These are phyloP conservation scores for Sporothrix sp. DNA, from an alignment of 2,329 filamentous ascomycete genomes.

Conservation along the genomic window DNA sequence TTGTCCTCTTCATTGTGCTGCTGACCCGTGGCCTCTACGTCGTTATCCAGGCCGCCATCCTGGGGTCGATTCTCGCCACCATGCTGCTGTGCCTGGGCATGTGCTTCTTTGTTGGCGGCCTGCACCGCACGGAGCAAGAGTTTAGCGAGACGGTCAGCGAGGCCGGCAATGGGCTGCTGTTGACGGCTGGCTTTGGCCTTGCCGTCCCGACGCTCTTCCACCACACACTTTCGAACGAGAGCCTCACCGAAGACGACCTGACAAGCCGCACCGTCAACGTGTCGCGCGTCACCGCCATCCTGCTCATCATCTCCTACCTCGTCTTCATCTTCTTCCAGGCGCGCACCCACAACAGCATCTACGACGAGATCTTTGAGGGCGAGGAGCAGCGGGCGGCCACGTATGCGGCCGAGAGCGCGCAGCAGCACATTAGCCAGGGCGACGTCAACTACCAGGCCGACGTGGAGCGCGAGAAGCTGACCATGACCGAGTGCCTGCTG, in stretches of 20 bases:
- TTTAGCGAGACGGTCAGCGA: conserved; percentile 72
- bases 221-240: conserved; percentile 33
- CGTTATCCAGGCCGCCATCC: conserved; percentile 75
- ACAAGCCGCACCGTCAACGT: conserved; percentile 48
- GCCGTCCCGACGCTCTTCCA: conserved; percentile 49
- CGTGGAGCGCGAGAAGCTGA: conserved; percentile 56
- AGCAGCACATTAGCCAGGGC: conserved; percentile 1
- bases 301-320: conserved; percentile 59
- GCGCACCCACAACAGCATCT: conserved; percentile 67
- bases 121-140: conserved; percentile 55
- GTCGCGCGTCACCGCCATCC: conserved; percentile 59
- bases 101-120: conserved; percentile 70
- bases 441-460: conserved; percentile 37
- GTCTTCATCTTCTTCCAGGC: conserved; percentile 65
- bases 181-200: conserved; percentile 54
- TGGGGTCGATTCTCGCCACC: conserved; percentile 75
- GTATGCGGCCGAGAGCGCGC: background rate
- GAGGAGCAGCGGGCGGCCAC: conserved; percentile 56
- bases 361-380: conserved; percentile 60
- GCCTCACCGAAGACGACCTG: conserved; percentile 33
- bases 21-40: conserved; percentile 44
- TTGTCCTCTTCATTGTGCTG: conserved; percentile 73
- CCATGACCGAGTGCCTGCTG: conserved; percentile 60
- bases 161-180: conserved; percentile 63
- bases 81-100: conserved; percentile 69